Conservation (phyloP, 106 monocot genomes). For the Triglochin maritima region DNA sequence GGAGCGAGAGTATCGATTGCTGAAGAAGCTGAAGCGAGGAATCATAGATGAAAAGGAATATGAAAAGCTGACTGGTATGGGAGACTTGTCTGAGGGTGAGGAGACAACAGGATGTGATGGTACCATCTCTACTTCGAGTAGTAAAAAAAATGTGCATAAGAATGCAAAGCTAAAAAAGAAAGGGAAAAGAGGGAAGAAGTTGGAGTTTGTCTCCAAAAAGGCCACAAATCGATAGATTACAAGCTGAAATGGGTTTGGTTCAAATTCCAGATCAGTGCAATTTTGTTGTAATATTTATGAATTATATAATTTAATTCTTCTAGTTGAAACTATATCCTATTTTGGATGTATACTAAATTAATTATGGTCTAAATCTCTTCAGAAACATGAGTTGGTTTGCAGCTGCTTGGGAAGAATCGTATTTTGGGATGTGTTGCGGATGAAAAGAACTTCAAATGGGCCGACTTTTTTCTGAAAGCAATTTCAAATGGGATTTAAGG, state of each 20-base stretch:
- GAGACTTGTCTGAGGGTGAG: conserved; percentile 15
- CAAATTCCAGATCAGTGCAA: neutral
- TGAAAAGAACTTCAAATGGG: too few relatives aligned
- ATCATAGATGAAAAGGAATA: conserved; percentile 77
- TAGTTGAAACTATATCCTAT: too few relatives aligned
- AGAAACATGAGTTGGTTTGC: too few relatives aligned
- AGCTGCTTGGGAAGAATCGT: too few relatives aligned
- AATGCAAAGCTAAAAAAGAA: neutral
- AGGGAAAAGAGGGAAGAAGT: neutral
- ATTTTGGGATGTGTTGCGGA: too few relatives aligned
- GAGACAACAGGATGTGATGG: neutral
- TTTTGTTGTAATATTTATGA: neutral
- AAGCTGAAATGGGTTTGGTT: neutral
- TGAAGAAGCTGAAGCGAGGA: conserved; percentile 83
- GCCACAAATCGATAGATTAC: neutral
- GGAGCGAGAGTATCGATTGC: conserved; percentile 68
- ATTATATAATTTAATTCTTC: neutral
- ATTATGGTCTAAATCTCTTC: too few relatives aligned
- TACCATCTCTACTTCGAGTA: neutral
- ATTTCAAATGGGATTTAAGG: too few relatives aligned
- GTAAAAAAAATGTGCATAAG: neutral
- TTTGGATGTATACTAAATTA: too few relatives aligned
- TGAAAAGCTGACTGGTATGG: conserved; percentile 65
- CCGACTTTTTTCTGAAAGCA: too few relatives aligned
- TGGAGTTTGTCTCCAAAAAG: neutral